phyloP scores from a whole-genome alignment of 2,329 filamentous ascomycete genomes.

The Incumbomyces lentus region DNA sequence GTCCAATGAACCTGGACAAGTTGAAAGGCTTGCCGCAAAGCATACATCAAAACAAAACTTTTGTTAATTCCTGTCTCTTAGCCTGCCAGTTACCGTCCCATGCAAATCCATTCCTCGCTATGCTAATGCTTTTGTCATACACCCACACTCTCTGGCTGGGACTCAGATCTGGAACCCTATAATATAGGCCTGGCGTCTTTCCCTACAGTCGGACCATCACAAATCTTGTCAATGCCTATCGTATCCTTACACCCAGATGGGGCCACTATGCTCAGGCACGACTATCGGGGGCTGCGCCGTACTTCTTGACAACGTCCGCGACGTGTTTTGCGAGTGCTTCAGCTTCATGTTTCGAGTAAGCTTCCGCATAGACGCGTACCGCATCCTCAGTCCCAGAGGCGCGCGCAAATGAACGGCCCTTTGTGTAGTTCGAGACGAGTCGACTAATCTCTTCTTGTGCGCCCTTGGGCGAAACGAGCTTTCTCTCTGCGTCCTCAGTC shows the following conservation, averaged over 20 bases:
- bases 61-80: too few relatives aligned
- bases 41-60: too few relatives aligned
- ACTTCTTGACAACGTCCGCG: constrained; percentile 59
- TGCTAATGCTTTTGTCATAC: neutral
- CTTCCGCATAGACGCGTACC: constrained; percentile 91
- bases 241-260: too few relatives aligned
- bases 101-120: neutral
- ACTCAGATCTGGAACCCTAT: too few relatives aligned
- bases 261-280: neutral
- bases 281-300: constrained; percentile 22
- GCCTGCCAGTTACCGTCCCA: neutral
- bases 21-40: too few relatives aligned
- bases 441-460: constrained; percentile 79
- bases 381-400: constrained; percentile 94
- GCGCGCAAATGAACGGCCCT: constrained; percentile 79
- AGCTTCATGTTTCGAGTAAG: constrained; percentile 75
- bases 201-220: too few relatives aligned
- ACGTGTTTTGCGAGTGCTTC: constrained; percentile 84
- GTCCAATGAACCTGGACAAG: too few relatives aligned
- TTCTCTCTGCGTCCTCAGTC: constrained; percentile 84
- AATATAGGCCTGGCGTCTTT: too few relatives aligned
- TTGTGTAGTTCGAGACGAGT: constrained; percentile 80
- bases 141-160: too few relatives aligned
- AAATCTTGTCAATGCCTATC: too few relatives aligned
- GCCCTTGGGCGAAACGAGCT: constrained; percentile 66